Evolutionary conservation across 345 rosid species (phyloP), one percentile per base, ranked within the genome.

Genomic region (Moringa oleifera): DNA sequence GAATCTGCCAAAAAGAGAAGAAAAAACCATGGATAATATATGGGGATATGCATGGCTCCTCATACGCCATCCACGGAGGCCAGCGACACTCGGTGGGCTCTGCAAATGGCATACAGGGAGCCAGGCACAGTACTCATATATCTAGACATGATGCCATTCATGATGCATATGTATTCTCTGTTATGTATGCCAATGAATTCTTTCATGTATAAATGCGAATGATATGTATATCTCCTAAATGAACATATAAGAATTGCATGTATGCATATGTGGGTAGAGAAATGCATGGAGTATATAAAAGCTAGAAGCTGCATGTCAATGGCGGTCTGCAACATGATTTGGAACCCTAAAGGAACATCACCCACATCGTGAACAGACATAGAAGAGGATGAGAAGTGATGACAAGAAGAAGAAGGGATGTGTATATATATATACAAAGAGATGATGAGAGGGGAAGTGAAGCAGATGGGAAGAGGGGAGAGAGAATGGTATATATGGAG

Each of bases 51-150:
- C 97, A 83, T 87, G 97, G 97, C 97, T 87, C 97, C 97, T 85
- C 97, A 90, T 90, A 90, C 95, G 97, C 97, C 97, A 90, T 87
- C 82, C 92, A 80, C 89, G 75, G 77, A 84, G 88, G 79, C 84
- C 89, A 71, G 71, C 92, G 90, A 70, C 53, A 21, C 70, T 69
- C 82, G 95, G 71, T 77, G 83, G 71, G 79, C 82, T 79, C 71
- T 71, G 80, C 83, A 76, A 78, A 87, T 90, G 97, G 97, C 97
- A 90, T 90, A 90, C 97, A 90, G 97, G 97, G 97, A 90, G 97
- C 97, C 97, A 90, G 97, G 97, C 95, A 87, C 77, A 85, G 36
- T 16, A 25, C 47, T 51, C 20, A 10, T 23, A 67, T 65, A 62
- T 50, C 54, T 41, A 23, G 53, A 37, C 45, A 73, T 59, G 18